phyloP scores from a whole-genome alignment of 805 yeast genomes.

The Candida taoyuanica region DNA sequence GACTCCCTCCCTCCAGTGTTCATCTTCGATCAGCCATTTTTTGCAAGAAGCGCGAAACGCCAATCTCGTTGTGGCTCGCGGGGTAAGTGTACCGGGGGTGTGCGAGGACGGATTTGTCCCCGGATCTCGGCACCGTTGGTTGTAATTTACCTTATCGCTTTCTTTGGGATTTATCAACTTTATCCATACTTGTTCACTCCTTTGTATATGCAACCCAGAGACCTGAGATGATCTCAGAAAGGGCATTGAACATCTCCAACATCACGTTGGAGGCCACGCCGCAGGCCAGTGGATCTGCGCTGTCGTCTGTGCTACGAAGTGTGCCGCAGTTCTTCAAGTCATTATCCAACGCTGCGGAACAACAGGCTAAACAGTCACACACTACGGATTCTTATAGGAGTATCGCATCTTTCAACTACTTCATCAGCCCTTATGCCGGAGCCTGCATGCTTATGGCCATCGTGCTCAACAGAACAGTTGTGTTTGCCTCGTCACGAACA shows the following conservation, averaged over 20 bases:
- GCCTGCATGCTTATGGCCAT: slow-evolving; percentile 56
- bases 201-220: no score
- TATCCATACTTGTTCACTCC: no score
- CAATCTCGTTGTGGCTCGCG: no score
- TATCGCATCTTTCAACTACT: slow-evolving; percentile 33
- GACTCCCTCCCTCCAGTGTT: not conserved
- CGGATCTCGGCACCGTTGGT: no score
- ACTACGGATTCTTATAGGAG: not conserved
- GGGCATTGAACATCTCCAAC: not conserved
- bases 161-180: no score
- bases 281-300: not conserved
- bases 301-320: slow-evolving; percentile 6
- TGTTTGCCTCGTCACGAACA: slow-evolving; percentile 51
- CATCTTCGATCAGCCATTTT: no score
- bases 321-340: slow-evolving; percentile 8
- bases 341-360: slow-evolving; percentile 12
- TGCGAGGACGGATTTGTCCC: not conserved
- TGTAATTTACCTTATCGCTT: no score
- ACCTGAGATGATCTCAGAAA: no score
- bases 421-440: slow-evolving; percentile 45
- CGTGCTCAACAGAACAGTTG: slow-evolving; percentile 50
- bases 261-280: not conserved
- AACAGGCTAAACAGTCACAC: slow-evolving; percentile 9
- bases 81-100: not conserved
- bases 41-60: no score